phyloP scores from a whole-genome alignment of 441 rosid species.

The Metrosideros polymorpha region DNA sequence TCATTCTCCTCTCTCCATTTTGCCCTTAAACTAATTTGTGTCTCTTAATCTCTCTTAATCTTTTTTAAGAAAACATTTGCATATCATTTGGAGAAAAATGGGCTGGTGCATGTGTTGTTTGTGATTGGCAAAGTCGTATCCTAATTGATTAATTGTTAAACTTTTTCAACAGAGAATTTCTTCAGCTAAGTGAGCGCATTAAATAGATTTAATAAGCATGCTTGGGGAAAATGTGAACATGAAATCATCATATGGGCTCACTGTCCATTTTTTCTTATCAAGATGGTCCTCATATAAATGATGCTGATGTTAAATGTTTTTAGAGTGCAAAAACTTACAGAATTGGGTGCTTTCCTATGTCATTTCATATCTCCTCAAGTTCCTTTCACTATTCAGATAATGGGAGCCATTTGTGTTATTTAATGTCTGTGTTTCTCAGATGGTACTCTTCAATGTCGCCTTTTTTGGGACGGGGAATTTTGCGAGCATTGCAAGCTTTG shows the following conservation, averaged over 20 bases:
- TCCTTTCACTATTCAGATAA: not conserved
- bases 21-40: not conserved
- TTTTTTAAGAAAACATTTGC: not conserved
- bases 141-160: not conserved
- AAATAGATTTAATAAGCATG: not conserved
- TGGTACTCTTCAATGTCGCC: slow-evolving; percentile 88
- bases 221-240: not conserved
- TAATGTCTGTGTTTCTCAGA: slow-evolving; percentile 24
- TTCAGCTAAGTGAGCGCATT: not conserved
- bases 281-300: not conserved
- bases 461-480: slow-evolving; percentile 98
- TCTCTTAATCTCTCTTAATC: not conserved
- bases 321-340: not conserved
- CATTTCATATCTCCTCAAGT: not conserved
- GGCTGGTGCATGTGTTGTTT: not conserved
- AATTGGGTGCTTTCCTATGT: not conserved
- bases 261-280: not conserved
- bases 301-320: not conserved
- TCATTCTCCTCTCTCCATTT: not conserved
- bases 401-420: not conserved
- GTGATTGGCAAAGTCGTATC: not conserved
- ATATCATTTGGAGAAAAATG: not conserved
- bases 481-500: slow-evolving; percentile 98
- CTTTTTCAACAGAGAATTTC: not conserved
- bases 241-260: not conserved